Evolutionary conservation across 371 early-diverging fungal genomes (phyloP).

Genomic region (Mucor ambiguus): DNA sequence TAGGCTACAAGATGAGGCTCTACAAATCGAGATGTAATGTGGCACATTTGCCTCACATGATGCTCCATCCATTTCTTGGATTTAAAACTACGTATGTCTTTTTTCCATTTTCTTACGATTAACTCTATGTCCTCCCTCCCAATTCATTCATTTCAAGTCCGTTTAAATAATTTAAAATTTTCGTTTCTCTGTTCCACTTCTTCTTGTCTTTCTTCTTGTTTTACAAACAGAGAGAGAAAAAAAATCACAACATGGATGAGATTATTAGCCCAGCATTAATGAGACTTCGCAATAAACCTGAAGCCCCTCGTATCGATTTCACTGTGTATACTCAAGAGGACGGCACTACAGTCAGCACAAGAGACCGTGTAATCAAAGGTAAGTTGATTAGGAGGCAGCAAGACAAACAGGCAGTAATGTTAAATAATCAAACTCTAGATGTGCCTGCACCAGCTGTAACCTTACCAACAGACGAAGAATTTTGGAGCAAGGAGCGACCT

Average conservation of each 20-base stretch:
- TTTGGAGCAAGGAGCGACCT: slow-evolving; percentile 64
- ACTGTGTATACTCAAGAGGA: slow-evolving; percentile 77
- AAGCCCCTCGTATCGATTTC: slow-evolving; percentile 63
- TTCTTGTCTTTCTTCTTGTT: neutral
- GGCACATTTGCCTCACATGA: slow-evolving; percentile 2
- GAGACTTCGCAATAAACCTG: slow-evolving; percentile 30
- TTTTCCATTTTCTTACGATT: neutral
- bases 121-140: neutral
- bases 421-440: slow-evolving; percentile 7
- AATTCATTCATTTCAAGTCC: neutral
- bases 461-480: slow-evolving; percentile 58
- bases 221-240: neutral
- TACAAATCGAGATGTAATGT: neutral
- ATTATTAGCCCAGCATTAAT: slow-evolving; percentile 25
- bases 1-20: neutral
- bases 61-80: neutral
- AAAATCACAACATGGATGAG: slow-evolving; percentile 9
- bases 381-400: neutral
- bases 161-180: slow-evolving; percentile 1
- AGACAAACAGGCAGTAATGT: neutral
- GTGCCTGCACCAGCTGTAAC: slow-evolving; percentile 61
- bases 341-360: slow-evolving; percentile 77
- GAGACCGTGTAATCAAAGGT: slow-evolving; percentile 79
- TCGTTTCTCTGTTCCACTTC: neutral
- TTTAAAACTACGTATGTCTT: neutral